Evolutionary conservation across 2,329 filamentous ascomycete genomes (phyloP).

Genomic region (Ophiostoma tasmaniense): DNA sequence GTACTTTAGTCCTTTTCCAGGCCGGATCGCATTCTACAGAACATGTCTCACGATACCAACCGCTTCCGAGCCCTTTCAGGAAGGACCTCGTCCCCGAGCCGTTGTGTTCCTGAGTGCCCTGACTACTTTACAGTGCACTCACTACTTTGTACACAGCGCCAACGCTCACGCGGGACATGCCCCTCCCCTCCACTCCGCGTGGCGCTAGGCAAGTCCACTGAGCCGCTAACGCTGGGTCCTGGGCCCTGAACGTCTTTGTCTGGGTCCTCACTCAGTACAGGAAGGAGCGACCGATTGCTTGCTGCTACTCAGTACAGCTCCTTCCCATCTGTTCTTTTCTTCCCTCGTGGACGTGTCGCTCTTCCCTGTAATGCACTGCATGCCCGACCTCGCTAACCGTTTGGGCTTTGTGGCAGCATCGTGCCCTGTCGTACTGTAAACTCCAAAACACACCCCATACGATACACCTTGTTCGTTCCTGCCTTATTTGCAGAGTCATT

Average conservation of each 20-base stretch:
- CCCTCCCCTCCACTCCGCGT: conserved; percentile 14
- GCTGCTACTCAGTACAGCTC: not conserved
- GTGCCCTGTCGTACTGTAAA: not conserved
- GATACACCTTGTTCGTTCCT: conserved; percentile 2
- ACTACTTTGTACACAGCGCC: not conserved
- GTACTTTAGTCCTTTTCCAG: not conserved
- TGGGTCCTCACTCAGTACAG: not conserved
- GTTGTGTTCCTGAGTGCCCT: not conserved
- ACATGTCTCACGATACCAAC: not conserved
- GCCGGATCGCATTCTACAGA: not conserved
- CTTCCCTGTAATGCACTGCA: not conserved
- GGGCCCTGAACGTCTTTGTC: not conserved
- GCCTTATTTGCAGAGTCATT: not conserved
- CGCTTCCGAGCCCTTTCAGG: not conserved
- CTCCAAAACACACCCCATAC: not conserved
- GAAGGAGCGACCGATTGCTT: not conserved
- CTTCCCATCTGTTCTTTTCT: not conserved
- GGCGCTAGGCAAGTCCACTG: conserved; percentile 7
- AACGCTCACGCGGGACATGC: conserved; percentile 9
- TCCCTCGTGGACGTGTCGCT: not conserved
- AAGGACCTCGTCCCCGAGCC: not conserved
- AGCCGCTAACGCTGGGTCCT: not conserved
- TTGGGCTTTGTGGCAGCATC: not conserved
- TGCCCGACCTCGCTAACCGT: not conserved
- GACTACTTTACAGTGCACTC: not conserved